Evolutionary conservation across 164 flowering plant genomes (phyloP), one percentile per base, ranked within the genome.

Genomic region (Vitis amurensis): DNA sequence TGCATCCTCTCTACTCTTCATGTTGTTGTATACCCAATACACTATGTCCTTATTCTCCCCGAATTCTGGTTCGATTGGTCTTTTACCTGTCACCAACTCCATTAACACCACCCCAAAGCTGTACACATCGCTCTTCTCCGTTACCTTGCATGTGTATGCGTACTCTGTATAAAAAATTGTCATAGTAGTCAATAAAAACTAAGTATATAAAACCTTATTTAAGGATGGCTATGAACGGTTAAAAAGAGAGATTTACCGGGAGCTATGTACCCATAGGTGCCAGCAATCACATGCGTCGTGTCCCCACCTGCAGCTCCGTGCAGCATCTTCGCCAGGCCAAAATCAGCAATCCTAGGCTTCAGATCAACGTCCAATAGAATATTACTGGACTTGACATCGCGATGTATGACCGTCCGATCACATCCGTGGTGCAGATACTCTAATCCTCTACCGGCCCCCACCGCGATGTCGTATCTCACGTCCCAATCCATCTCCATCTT

Each of bases 31-130:
- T 8, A 86, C 74, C 93, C 93, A 91, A 1, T 74, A 15, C 14
- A 87, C 91, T 6, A 91, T 82, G 77, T 89, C 91, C 70, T 69
- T 85, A 80, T 79, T 80, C 47, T 87, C 93, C 12, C 93, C 90
- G 62, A 78, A 89, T 61, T 85, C 91, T 1, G 85, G 74, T 70
- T 86, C 88, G 0, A 83, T 64, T 1, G 93, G 93, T 76, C 77
- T 83, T 50, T 76, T 91, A 3, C 96, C 91, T 0, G 90, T 89
- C 13, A 86, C 90, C 53, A 91, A 57, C 73, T 91, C 96, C 90
- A 91, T 85, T 5, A 90, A 69, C 1, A 90, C 93, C 1, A 90
- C 96, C 4, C 96, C 96, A 9, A 88, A 90, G 77, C 96, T 89
- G 74, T 91, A 91, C 8, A 91, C 93, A 51, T 91, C 93, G 30